A percentile compares a stretch with the other conserved stretches of the same genome.
These are phyloP conservation scores for Xanthoconium separans DNA, from an alignment of 1,284 basidiomycete genomes.

Conservation along the genomic window DNA sequence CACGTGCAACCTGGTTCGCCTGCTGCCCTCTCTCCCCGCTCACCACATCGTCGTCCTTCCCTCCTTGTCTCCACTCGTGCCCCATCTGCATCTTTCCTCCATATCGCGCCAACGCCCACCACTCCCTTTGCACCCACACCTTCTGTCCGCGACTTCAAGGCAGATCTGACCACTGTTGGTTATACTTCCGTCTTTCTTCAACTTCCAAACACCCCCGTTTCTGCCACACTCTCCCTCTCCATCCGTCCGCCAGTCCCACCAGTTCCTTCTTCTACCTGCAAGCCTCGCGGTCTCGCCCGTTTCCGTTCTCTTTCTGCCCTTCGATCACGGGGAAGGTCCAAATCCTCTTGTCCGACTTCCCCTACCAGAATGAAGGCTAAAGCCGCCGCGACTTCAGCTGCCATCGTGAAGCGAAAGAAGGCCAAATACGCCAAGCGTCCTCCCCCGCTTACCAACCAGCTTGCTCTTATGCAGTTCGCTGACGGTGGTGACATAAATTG, in stretches of 20 bases:
- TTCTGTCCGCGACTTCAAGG: constrained; percentile 42
- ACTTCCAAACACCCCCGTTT: constrained; percentile 50
- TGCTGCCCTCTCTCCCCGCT: constrained; percentile 46
- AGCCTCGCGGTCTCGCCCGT: constrained; percentile 30
- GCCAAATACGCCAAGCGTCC: constrained; percentile 36
- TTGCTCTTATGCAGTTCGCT: constrained; percentile 63
- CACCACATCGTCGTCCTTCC: constrained; percentile 43
- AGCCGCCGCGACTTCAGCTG: constrained; percentile 26
- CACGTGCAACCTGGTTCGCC: constrained; percentile 69
- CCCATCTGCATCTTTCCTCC: constrained; percentile 44
- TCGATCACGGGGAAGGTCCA: constrained; percentile 35
- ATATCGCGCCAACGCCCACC: constrained; percentile 41
- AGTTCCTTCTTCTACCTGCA: constrained; percentile 13
- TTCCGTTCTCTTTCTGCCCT: constrained; percentile 49
- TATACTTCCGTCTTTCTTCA: constrained; percentile 66
- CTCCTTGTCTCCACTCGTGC: constrained; percentile 31
- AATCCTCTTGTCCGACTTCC: constrained; percentile 27
- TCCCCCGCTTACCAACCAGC: constrained; percentile 58
- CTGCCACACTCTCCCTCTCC: constrained; percentile 33
- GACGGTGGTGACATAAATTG: constrained; percentile 61
- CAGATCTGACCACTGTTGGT: constrained; percentile 56
- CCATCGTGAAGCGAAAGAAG: constrained; percentile 46
- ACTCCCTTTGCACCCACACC: constrained; percentile 36
- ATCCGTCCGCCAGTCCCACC: constrained; percentile 17
- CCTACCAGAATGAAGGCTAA: constrained; percentile 25